Evolutionary conservation across 768 basidiomycete species (phyloP).

Genomic region (Chalciporus piperatus): DNA sequence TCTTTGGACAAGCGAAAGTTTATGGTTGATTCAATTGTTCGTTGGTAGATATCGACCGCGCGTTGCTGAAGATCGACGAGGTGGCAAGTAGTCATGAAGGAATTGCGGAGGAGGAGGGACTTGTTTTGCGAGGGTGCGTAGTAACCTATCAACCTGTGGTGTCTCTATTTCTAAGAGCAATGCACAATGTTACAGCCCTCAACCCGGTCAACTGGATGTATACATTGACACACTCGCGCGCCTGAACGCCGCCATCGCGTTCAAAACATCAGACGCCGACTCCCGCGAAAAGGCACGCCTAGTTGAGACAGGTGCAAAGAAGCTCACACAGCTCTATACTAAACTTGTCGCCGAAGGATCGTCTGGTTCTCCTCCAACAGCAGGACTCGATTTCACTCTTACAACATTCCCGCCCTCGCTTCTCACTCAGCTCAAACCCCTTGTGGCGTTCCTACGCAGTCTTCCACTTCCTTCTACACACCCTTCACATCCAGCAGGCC

Average conservation of each 20-base stretch:
- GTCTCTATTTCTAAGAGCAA: neutral
- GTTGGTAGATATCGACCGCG: conserved; percentile 74
- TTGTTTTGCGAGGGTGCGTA: conserved; percentile 71
- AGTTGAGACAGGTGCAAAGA: conserved; percentile 80
- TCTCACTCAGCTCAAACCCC: conserved; percentile 52
- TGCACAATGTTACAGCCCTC: conserved; percentile 48
- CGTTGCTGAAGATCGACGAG: conserved; percentile 75
- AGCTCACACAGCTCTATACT: conserved; percentile 78
- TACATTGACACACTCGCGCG: conserved; percentile 76
- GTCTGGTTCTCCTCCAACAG: conserved; percentile 65
- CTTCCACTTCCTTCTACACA: conserved; percentile 77
- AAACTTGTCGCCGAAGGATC: conserved; percentile 86
- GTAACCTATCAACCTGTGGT: neutral
- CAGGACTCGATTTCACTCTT: conserved; percentile 54
- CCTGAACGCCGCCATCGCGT: conserved; percentile 76
- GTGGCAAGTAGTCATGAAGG: conserved; percentile 74
- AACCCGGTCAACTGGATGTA: conserved; percentile 56
- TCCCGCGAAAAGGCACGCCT: conserved; percentile 65
- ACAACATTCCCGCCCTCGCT: conserved; percentile 55
- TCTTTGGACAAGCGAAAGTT: neutral
- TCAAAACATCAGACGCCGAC: conserved; percentile 59
- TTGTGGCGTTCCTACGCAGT: conserved; percentile 67
- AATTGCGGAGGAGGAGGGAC: conserved; percentile 71
- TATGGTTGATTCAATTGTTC: neutral
- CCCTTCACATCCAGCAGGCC: conserved; percentile 77